Conservation (phyloP, 116 monocot genomes). For the Trichopus zeylanicus region DNA sequence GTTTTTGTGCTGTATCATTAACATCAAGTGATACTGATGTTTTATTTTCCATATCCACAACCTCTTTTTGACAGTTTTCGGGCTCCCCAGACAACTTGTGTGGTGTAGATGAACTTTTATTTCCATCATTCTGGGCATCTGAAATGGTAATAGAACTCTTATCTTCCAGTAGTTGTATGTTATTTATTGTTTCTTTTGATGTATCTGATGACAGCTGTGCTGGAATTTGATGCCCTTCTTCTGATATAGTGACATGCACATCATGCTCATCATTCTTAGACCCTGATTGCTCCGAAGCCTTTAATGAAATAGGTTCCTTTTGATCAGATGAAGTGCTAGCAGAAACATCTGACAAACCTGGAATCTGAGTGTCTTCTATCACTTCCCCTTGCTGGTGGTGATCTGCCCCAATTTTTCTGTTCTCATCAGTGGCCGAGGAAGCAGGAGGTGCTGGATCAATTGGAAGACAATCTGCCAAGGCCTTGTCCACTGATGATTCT, state of each 20-base stretch:
- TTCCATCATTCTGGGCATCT: neutral
- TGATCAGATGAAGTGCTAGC: neutral
- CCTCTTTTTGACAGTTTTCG: no score
- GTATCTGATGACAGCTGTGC: conserved; percentile 2
- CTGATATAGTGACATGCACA: neutral
- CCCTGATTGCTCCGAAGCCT: conserved; percentile 5
- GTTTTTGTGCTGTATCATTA: neutral
- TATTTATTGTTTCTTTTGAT: conserved; percentile 5
- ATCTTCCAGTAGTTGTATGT: neutral
- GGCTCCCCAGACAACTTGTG: no score
- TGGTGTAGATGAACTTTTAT: no score
- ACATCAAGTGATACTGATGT: neutral
- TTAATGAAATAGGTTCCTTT: neutral
- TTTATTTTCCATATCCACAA: neutral
- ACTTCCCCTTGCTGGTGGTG: neutral
- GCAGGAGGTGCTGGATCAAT: neutral
- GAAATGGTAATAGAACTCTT: neutral
- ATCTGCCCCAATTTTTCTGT: neutral
- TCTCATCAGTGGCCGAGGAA: conserved; percentile 12
- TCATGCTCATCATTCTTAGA: neutral
- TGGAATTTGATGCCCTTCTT: conserved; percentile 3
- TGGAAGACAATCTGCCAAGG: neutral
- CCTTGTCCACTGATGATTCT: neutral
- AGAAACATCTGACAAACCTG: neutral
- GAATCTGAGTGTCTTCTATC: neutral